Evolutionary conservation across 441 rosid species (phyloP).

Genomic region (Croton setiger): DNA sequence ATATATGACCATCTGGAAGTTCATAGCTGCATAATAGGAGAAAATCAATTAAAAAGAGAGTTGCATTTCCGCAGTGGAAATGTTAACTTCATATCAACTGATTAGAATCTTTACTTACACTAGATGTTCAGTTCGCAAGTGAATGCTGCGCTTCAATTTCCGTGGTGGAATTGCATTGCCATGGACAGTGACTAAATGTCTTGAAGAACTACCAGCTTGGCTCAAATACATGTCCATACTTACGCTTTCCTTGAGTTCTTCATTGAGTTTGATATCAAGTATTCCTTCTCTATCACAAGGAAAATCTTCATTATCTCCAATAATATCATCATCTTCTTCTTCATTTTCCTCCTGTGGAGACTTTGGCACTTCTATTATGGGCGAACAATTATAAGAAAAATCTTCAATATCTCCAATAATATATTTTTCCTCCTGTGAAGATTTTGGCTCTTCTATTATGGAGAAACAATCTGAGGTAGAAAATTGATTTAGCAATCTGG

Average conservation of each 20-base stretch:
- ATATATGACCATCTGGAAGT: constrained; percentile 18
- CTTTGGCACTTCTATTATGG: too few species aligned
- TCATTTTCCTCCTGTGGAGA: too few species aligned
- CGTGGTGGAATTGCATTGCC: constrained; percentile 39
- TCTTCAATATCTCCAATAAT: constrained; percentile 28
- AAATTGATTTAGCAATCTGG: not conserved
- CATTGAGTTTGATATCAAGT: constrained; percentile 36
- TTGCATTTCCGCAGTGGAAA: not conserved
- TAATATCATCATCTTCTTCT: too few species aligned
- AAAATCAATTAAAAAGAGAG: not conserved
- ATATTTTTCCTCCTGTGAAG: constrained; percentile 19
- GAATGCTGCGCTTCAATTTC: constrained; percentile 30
- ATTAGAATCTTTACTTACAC: constrained; percentile 17
- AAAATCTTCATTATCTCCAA: too few species aligned
- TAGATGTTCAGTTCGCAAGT: constrained; percentile 17
- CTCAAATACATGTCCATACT: constrained; percentile 26
- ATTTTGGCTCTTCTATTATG: constrained; percentile 39
- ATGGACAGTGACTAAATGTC: constrained; percentile 42
- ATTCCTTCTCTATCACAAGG: constrained; percentile 20
- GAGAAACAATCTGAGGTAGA: constrained; percentile 24
- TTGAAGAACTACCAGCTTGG: constrained; percentile 35
- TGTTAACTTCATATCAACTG: not conserved
- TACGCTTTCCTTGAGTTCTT: constrained; percentile 32
- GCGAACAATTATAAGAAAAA: too few species aligned
- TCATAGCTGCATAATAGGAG: constrained; percentile 16